A percentile compares a stretch with the other conserved stretches of the same genome.
Evolutionary conservation across 78 protist genomes (phyloP).

Genomic region (Dictyostelium discoideum): DNA sequence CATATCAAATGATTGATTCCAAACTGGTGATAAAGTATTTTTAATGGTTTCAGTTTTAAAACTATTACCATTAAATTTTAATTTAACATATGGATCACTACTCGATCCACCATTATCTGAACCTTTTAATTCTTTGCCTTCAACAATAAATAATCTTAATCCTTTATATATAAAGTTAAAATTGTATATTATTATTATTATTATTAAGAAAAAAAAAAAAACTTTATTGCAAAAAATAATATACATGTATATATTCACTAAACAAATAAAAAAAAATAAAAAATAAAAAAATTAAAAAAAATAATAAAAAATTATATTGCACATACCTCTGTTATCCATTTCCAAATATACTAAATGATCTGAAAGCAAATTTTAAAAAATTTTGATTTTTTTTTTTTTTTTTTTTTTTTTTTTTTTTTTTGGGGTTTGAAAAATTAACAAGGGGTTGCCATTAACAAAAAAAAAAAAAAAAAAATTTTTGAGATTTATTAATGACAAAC

Average conservation of each 20-base stretch:
- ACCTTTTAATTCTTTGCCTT: conserved; percentile 37
- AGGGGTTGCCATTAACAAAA: too few relatives aligned
- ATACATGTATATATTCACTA: too few relatives aligned
- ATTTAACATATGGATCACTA: conserved; percentile 27
- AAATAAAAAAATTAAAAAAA: not conserved
- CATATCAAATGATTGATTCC: conserved; percentile 25
- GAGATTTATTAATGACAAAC: too few relatives aligned
- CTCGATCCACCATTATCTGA: not conserved
- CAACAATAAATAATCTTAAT: conserved; percentile 18
- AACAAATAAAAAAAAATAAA: too few relatives aligned
- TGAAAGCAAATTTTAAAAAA: not conserved
- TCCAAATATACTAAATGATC: not conserved
- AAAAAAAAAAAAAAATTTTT: too few relatives aligned
- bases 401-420: too few relatives aligned
- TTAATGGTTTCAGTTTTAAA: conserved; percentile 42
- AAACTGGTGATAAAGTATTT: conserved; percentile 21
- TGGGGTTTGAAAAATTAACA: too few relatives aligned
- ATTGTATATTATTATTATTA: not conserved
- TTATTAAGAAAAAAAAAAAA: not conserved
- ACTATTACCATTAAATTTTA: not conserved
- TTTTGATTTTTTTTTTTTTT: too few relatives aligned
- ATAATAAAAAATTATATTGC: not conserved
- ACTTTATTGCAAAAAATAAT: not conserved
- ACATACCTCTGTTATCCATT: not conserved
- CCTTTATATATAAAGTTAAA: not conserved